These are phyloP conservation scores for Suillus cothurnatus DNA, from an alignment of 768 basidiomycete genomes.

Conservation along the genomic window DNA sequence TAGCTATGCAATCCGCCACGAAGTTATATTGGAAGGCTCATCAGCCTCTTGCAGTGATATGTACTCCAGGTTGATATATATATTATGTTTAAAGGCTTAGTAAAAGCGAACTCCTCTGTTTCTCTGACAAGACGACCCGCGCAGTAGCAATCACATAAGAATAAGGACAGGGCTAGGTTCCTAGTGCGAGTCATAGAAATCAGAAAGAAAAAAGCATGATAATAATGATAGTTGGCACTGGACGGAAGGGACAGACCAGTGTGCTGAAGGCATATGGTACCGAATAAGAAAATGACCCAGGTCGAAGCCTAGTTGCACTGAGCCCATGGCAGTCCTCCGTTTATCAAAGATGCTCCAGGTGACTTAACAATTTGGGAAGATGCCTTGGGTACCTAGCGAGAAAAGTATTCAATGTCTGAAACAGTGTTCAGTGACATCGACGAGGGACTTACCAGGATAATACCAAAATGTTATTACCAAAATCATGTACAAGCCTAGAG, in stretches of 20 bases:
- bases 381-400: background rate
- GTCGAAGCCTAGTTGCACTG: background rate
- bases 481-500: conserved; percentile 55
- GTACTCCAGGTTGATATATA: background rate
- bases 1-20: background rate
- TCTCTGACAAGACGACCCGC: background rate
- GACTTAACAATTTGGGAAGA: background rate
- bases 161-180: background rate
- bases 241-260: background rate
- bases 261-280: background rate
- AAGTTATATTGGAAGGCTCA: background rate
- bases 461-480: conserved; percentile 58
- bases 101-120: background rate
- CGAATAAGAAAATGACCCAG: background rate
- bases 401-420: background rate
- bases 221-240: background rate
- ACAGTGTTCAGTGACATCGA: no score
- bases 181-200: background rate
- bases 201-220: background rate
- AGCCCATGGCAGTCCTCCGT: no score
- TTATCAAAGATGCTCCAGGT: background rate
- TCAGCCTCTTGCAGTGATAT: no score
- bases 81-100: background rate
- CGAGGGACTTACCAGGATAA: conserved; percentile 43
- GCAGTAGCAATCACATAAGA: background rate